phyloP scores from a whole-genome alignment of 129 eudicot species.

The Lactuca sativa region DNA sequence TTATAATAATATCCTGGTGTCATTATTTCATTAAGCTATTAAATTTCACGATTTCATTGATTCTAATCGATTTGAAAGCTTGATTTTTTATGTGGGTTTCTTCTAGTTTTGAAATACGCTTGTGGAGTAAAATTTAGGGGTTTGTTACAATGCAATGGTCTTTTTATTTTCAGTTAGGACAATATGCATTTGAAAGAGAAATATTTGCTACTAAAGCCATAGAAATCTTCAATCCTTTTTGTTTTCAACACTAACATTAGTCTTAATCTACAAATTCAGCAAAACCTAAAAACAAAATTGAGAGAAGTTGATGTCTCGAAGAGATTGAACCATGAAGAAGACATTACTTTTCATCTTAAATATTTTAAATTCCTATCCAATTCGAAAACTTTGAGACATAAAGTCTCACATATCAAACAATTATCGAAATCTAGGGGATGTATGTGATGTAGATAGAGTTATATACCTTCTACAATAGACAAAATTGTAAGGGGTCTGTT shows the following conservation, averaged over 20 bases:
- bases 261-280: conserved; percentile 24
- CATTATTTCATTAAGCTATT: too few species aligned
- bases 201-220: conserved; percentile 62
- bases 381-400: conserved; percentile 59
- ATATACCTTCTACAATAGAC: conserved; percentile 83
- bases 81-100: neutral
- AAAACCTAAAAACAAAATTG: conserved; percentile 29
- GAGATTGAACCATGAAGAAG: conserved; percentile 47
- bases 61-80: neutral
- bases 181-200: conserved; percentile 70
- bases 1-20: too few species aligned
- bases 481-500: conserved; percentile 59
- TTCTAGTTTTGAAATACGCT: neutral
- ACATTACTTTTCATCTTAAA: conserved; percentile 46
- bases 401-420: conserved; percentile 53
- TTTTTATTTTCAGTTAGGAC: conserved; percentile 2
- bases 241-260: conserved; percentile 55
- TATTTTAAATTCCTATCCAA: conserved; percentile 65
- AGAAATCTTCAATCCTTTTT: conserved; percentile 67
- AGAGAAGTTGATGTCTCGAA: conserved; percentile 59
- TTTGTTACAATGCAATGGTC: neutral
- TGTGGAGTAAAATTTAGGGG: neutral
- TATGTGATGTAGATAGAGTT: conserved; percentile 52
- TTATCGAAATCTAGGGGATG: conserved; percentile 58
- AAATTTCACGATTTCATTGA: too few species aligned